Evolutionary conservation across 202 grass and related monocot species (phyloP), one percentile per base, ranked within the genome.

Genomic region (Bolboschoenoplectus hybrid): DNA sequence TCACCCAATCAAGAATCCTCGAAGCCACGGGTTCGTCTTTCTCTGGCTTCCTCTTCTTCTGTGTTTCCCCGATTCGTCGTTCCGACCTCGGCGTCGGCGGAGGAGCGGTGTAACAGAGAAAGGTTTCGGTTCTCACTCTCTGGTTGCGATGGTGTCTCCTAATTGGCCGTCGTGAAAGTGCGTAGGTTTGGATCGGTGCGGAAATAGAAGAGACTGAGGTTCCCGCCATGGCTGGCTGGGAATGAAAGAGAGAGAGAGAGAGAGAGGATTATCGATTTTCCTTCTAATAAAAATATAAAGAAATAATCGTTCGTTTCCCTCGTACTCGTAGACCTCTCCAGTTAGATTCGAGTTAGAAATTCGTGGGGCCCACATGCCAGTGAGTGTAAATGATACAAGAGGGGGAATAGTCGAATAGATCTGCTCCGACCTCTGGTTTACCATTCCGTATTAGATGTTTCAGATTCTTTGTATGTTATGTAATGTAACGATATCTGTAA

Each of bases 1-100:
- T 88, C 19, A 93, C 20, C 80, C 91, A 88, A n/a, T 87, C 83
- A 36, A 61, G 44, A 4, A 60, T n/a, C 60, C 67, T 47, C 39
- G 6, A 16, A 26, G 2, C 2, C 9, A 19, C 57, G 6, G 5
- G 46, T 60, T 63, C 12, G 0, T 56, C 51, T 6, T 5, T 88
- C 72, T 84, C 38, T 19, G 16, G 17, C 36, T 77, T 84, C n/a
- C 46, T 43, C 5, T 81, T 81, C 40, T 14, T 81, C 40, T 14
- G 67, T 8, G 45, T 45, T 50, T 81, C 20, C 14, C 44, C 53
- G 10, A 73, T 34, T 83, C 65, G 43, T 36, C 70, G 81, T 49
- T 84, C 81, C 3, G 81, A 57, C 20, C 81, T 84, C 47, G 10
- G 26, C 26, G 26, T 26, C 26, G 26, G 26, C 26, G 26, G 81